Base-by-base conservation (phyloP, 1,139 yeast genomes). In the Yamadazyma buinensis region DNA sequence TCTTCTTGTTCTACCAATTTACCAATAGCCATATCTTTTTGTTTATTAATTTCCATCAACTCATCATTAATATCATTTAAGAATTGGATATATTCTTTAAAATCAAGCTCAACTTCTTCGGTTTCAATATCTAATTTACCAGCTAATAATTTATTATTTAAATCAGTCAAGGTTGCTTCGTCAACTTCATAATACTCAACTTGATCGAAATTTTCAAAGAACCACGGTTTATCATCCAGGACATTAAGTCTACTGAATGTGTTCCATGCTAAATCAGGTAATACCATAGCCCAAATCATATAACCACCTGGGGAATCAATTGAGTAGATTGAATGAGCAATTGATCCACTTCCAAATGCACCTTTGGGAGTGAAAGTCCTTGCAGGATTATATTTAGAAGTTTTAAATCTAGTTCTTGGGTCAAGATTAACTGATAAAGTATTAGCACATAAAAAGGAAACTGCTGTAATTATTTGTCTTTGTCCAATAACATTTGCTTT, bases 301-400 rank as follows among this genome's bases (percentile, higher is more conserved):
- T 62, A 62, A 5, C 68, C 68, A 33, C 68, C 68, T 2, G 68
- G 68, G 6, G 64, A 53, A 33, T 62, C 67, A 33, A 61, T 60
- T 1, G 68, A 52, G 34, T 62, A 61, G 14, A 62, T 56, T 4
- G 63, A 54, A 33, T 59, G 55, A n/a, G 59, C 59, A 10, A 59
- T 52, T 7, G 65, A 60, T 8, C 55, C 55, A 30, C 65, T 53
- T 11, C 64, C 65, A 29, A 61, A 41, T 0, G 66, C 59, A 12
- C 67, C 67, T 29, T 53, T 57, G 2, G 67, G 67, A 1, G 67
- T 61, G 29, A 55, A 60, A 3, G 66, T 60, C 45, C 67, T 50
- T 4, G 67, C 59, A 5, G 67, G 67, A 41, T 61, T 61, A 36
- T 57, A 62, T 37, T 61, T 61, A 7, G 64, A 57, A 12, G 62